Evolutionary conservation across 192 early-diverging fungal genomes (phyloP), one percentile per base, ranked within the genome.

Genomic region (Tieghemiomyces parasiticus): DNA sequence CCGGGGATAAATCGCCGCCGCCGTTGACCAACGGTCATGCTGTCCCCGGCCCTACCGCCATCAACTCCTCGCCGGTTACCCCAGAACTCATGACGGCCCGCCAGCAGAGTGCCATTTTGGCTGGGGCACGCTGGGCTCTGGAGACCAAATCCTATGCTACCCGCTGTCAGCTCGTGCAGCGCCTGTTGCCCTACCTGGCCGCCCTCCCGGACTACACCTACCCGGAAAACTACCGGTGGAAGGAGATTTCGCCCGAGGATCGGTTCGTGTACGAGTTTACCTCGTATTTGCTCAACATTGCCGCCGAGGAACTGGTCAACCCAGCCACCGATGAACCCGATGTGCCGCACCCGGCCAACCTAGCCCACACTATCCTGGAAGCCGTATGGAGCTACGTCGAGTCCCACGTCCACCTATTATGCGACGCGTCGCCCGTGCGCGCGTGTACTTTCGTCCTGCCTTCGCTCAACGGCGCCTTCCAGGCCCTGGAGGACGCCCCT

Each of bases 401-500:
- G 9, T 3, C 54, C 32, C 54, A 56, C 29, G 34, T 56, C 16
- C 16, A 34, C 1, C 16, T 56, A 29, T 16, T 60, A 2, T 20
- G 26, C 42, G 35, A 25, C 13, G 35, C 35, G 24, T 19, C n/a
- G n/a, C 9, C 13, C 6, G 26, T 45, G 38, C 59, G 46, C 16
- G 16, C 45, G 33, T 68, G 76, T 46, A 72, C 69, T n/a, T 78
- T 80, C 52, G 64, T 79, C 28, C 60, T 83, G 22, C 81, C 81
- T 38, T 73, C 80, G 0, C 59, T 83, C n/a, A 74, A 80, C 35
- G 81, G 81, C 13, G 59, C 77, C 9, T 70, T 76, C 28, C 72
- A 75, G 26, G 76, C 79, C 10, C 56, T 83, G 52, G 73, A 80
- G 54, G 65, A 61, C 2, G 64, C 76, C 22, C 66, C 79, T 8